Evolutionary conservation across 192 early-diverging fungal genomes (phyloP), one percentile per base, ranked within the genome.

Genomic region (Coemansia umbellata): DNA sequence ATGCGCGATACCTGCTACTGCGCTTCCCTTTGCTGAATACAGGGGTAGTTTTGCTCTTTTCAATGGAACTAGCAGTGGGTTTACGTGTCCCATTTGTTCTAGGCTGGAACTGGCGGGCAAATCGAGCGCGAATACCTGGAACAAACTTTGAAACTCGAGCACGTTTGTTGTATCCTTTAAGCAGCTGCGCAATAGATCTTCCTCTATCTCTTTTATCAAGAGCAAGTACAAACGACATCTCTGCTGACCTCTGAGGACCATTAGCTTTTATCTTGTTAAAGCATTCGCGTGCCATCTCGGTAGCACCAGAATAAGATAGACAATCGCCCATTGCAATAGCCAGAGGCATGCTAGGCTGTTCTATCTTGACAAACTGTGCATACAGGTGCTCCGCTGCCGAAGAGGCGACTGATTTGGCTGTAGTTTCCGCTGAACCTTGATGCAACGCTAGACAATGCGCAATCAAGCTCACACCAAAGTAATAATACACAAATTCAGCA

Each of bases 401-500:
- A n/a, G 31, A n/a, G 3, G 49, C 49, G 10, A 4, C 24, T 0
- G 58, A 18, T n/a, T 13, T 17, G 19, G 30, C 40, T 13, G 37
- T 14, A 27, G 28, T 33, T 43, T 57, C 45, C 41, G 9, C 37
- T 11, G 17, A 14, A 26, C 11, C 33, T 9, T 7, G 23, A 17
- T 58, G 22, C 8, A 40, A 40, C 13, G 40, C 28, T 36, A 75
- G 37, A 52, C 61, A 64, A 41, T 18, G 33, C 35, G 33, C 31
- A 23, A 75, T 53, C 49, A 57, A 40, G 30, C 56, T 36, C 18
- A 57, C 50, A 2, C 72, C 72, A 65, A 69, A 75, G 54, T 64
- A 75, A 48, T 61, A 49, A 41, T 54, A 61, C 2, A 14, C 57
- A 58, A 75, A 75, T 22, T 33, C 24, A 2, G 26, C 53, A 7